Conservation (phyloP, 2,329 filamentous ascomycete species). For the Botrytis sinoallii region DNA sequence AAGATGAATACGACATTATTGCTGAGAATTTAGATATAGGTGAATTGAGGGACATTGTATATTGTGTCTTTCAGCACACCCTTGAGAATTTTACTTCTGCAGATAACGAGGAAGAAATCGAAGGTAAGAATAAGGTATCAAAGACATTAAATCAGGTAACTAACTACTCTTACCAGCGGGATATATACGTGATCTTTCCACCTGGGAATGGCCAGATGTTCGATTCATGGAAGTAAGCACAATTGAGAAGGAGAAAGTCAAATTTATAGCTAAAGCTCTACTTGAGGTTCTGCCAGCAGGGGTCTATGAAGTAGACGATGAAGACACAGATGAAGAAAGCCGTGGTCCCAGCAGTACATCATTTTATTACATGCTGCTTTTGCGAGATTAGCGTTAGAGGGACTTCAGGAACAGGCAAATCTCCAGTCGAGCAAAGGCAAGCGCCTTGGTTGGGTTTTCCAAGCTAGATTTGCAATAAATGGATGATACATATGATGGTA, state of each 20-base stretch:
- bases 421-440: background rate
- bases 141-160: background rate
- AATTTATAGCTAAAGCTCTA: background rate
- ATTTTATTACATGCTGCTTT: too few species aligned
- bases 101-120: background rate
- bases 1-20: background rate
- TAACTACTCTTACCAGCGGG: background rate
- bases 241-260: background rate
- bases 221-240: background rate
- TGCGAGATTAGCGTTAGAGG: background rate
- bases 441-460: background rate
- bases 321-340: background rate
- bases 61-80: background rate
- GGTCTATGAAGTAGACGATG: background rate
- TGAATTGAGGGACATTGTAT: background rate
- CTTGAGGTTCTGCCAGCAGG: background rate
- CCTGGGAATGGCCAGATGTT: background rate
- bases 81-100: background rate
- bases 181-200: background rate
- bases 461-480: background rate
- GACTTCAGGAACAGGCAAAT: background rate
- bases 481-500: background rate
- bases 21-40: background rate
- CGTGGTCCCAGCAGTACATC: too few species aligned
- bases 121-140: background rate